Evolutionary conservation across 2,329 filamentous ascomycete genomes (phyloP), one percentile per base, ranked within the genome.

Genomic region (Apiospora aurea): DNA sequence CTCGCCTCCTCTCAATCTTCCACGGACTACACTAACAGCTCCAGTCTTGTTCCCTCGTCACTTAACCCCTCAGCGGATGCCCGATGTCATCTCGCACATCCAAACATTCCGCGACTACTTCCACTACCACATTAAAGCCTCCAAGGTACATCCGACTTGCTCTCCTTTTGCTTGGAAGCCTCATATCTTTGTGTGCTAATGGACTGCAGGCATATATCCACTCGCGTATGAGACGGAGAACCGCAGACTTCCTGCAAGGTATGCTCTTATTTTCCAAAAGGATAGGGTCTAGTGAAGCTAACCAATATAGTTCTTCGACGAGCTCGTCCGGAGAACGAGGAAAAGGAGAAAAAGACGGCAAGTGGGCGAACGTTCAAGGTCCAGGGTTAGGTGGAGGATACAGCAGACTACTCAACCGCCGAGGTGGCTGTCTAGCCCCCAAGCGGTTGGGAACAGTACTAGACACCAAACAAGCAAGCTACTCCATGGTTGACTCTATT

Each of bases 91-190:
- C 77, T 98, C 95, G 69, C 97, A 99, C 82, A 98, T 99, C 79
- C 97, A 99, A 85, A 99, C 96, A 18, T 99, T 99, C 93, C 94
- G 96, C 76, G 96, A 99, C 81, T 99, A 99, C 84, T 99, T 99
- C 88, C 96, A 99, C 84, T 99, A 99, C 83, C 96, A 99, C 84
- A 99, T 99, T 85, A 99, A 99, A 86, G 97, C 96, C 43, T 98
- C 95, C 74, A 99, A 99, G 88, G 90, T 91, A 82, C 70, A 90
- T 91, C 82, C 70, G 13, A 7, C n/a, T 41, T 64, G 8, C 57
- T 64, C 53, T 18, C 24, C 43, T 16, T 10, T 61, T 13, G 13
- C 7, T 34, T 24, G 46, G 49, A 72, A 64, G 46, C 53, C 16
- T 14, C 18, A 47, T 71, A 51, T 72, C 75, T 67, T 69, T 72